Evolutionary conservation across 2,329 filamentous ascomycete species (phyloP).

Genomic region (Emergomyces orientalis): DNA sequence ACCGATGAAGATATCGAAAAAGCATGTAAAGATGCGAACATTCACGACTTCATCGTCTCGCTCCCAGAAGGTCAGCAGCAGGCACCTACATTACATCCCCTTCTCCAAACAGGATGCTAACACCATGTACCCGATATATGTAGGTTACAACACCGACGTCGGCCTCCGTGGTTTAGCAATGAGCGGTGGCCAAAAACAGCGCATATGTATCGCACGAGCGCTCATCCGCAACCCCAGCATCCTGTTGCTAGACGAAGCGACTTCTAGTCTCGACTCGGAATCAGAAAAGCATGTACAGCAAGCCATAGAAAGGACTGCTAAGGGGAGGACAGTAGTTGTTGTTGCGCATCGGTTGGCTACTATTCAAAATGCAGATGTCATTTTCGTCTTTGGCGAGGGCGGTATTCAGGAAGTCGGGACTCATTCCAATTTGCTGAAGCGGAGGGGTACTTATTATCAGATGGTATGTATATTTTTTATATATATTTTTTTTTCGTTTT

Average conservation of each 20-base stretch:
- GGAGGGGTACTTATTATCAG: constrained; percentile 43
- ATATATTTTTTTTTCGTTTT: constrained; percentile 23
- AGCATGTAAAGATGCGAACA: constrained; percentile 44
- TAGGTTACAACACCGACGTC: constrained; percentile 39
- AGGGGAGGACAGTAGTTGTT: constrained; percentile 58
- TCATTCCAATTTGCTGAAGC: constrained; percentile 48
- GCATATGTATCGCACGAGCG: constrained; percentile 47
- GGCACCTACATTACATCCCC: background rate
- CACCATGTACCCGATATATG: background rate
- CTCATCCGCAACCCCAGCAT: constrained; percentile 45
- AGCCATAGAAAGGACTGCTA: constrained; percentile 56
- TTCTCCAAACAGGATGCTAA: background rate
- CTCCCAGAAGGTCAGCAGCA: constrained; percentile 37
- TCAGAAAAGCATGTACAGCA: constrained; percentile 58
- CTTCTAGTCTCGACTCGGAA: constrained; percentile 53
- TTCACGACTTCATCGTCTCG: constrained; percentile 45
- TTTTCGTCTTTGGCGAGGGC: constrained; percentile 65
- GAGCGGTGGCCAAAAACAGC: constrained; percentile 48
- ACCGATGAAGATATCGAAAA: constrained; percentile 36
- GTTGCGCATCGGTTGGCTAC: constrained; percentile 71
- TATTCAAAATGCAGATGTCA: constrained; percentile 69
- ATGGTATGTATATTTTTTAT: constrained; percentile 40
- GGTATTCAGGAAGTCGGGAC: constrained; percentile 50
- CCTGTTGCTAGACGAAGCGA: constrained; percentile 52
- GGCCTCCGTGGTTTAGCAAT: constrained; percentile 43